A percentile compares a stretch with the other conserved stretches of the same genome.
These are phyloP conservation scores for Panaeolus cyanescens DNA, from an alignment of 768 basidiomycete genomes.

Conservation along the genomic window DNA sequence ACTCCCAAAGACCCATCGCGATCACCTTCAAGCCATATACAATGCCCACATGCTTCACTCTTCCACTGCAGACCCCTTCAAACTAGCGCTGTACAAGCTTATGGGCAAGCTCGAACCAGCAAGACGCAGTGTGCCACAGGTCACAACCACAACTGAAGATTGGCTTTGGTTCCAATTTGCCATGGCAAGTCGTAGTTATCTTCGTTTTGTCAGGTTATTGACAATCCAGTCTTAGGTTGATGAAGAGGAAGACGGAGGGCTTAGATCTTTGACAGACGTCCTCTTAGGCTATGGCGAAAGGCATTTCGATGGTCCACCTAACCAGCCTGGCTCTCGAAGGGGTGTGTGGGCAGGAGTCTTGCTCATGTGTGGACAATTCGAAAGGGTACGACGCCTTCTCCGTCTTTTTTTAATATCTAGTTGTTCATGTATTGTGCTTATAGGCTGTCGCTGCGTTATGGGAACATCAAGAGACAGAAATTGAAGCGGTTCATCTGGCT, in stretches of 20 bases:
- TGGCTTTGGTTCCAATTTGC: slow-evolving; percentile 98
- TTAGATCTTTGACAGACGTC: slow-evolving; percentile 74
- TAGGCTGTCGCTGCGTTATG: slow-evolving; percentile 91
- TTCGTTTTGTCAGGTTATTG: background rate
- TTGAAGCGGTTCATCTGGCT: slow-evolving; percentile 93
- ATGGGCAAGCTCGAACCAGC: slow-evolving; percentile 90
- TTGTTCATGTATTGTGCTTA: background rate
- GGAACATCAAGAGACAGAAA: slow-evolving; percentile 83
- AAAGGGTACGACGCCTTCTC: slow-evolving; percentile 63
- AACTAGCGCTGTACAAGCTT: slow-evolving; percentile 93
- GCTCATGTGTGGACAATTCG: slow-evolving; percentile 93
- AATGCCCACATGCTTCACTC: slow-evolving; percentile 91
- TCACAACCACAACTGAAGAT: slow-evolving; percentile 93
- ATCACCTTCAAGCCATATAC: slow-evolving; percentile 79
- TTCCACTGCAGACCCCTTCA: slow-evolving; percentile 90
- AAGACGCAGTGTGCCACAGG: slow-evolving; percentile 75
- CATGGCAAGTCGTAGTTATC: slow-evolving; percentile 48
- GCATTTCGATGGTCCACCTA: slow-evolving; percentile 73
- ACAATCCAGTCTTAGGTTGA: slow-evolving; percentile 51
- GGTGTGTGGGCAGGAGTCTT: slow-evolving; percentile 84
- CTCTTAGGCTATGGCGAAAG: slow-evolving; percentile 78
- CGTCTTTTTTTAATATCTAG: background rate
- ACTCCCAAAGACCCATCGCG: slow-evolving; percentile 71
- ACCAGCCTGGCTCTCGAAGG: slow-evolving; percentile 57
- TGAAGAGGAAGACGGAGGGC: slow-evolving; percentile 79